Base-by-base conservation (phyloP, 345 rosid species). In the Arabidopsis arenosa region DNA sequence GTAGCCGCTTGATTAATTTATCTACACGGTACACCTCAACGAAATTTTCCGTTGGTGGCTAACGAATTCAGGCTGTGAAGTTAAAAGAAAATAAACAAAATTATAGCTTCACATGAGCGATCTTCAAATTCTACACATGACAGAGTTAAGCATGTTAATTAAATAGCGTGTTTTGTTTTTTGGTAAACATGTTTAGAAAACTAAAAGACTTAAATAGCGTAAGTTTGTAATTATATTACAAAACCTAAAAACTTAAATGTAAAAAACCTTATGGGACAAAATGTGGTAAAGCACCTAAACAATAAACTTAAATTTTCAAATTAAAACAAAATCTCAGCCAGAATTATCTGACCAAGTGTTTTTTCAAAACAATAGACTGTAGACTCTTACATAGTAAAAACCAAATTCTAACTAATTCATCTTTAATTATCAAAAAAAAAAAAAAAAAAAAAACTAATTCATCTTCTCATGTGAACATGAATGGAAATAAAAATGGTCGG, bases 41-140 rank as follows among this genome's bases (percentile, higher is more conserved):
- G 23, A 74, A 56, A 58, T 56, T 74, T 65, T 59, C 72, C 39
- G 57, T 36, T 74, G 58, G 71, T 21, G 48, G 59, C 11, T 61
- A 72, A 47, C 57, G 39, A 48, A 18, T 14, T 36, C 11, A 21
- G 26, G 47, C 43, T 35, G 32, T 70, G 37, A 21, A 35, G 10
- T 48, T 11, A 48, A 15, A 48, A 51, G 13, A 36, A 15, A 59
- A 47, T 10, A 47, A 15, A 65, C 10, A 15, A 63, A 18, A n/a
- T 8, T 63, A 44, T 28, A 41, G 14, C 7, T 18, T 61, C 32
- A 39, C 15, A 61, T 62, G 28, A 14, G 53, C 53, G 23, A 63
- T 41, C 4, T 14, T 7, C 4, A 26, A 14, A 43, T 8, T 13
- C 13, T 26, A 41, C 18, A 13, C 2, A 41, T 63, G 52, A 40